A percentile compares a stretch with the other conserved stretches of the same genome.
Evolutionary conservation across 1,139 yeast species (phyloP).

Genomic region (Pichia sp.): DNA sequence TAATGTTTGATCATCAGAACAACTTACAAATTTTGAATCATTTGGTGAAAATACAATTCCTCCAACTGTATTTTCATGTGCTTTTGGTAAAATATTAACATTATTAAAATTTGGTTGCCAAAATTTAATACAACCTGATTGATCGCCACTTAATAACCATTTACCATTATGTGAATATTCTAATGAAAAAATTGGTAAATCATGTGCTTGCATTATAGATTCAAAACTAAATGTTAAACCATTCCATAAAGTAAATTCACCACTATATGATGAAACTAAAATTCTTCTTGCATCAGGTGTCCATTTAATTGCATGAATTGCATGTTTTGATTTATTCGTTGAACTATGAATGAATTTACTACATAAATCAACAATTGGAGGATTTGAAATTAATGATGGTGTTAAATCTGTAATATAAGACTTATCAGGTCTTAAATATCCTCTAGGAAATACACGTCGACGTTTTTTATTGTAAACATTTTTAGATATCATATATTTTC

Average conservation of each 20-base stretch:
- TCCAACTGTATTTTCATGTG: slow-evolving; percentile 75
- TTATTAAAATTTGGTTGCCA: slow-evolving; percentile 99
- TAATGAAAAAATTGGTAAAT: slow-evolving; percentile 73
- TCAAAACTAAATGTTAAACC: slow-evolving; percentile 94
- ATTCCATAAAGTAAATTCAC: slow-evolving; percentile 96
- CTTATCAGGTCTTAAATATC: slow-evolving; percentile 68
- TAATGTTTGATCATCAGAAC: slow-evolving; percentile 83
- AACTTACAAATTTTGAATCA: slow-evolving; percentile 84
- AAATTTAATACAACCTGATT: slow-evolving; percentile 82
- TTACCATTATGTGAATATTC: slow-evolving; percentile 87
- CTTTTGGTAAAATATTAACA: slow-evolving; percentile 71
- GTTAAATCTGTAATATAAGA: slow-evolving; percentile 65
- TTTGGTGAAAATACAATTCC: slow-evolving; percentile 87
- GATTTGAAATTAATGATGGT: slow-evolving; percentile 61
- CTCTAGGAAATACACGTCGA: slow-evolving; percentile 38
- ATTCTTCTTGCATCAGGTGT: slow-evolving; percentile 94
- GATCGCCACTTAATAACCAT: slow-evolving; percentile 92
- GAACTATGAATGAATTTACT: slow-evolving; percentile 87
- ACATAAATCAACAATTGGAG: slow-evolving; percentile 54
- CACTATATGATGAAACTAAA: slow-evolving; percentile 84
- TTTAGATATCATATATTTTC: slow-evolving; percentile 61
- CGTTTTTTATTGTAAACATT: slow-evolving; percentile 40
- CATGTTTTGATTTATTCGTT: slow-evolving; percentile 85
- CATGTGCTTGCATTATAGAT: slow-evolving; percentile 98
- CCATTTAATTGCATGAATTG: slow-evolving; percentile 88